Base-by-base conservation (phyloP, 768 basidiomycete genomes). In the Termitomyces sp. region DNA sequence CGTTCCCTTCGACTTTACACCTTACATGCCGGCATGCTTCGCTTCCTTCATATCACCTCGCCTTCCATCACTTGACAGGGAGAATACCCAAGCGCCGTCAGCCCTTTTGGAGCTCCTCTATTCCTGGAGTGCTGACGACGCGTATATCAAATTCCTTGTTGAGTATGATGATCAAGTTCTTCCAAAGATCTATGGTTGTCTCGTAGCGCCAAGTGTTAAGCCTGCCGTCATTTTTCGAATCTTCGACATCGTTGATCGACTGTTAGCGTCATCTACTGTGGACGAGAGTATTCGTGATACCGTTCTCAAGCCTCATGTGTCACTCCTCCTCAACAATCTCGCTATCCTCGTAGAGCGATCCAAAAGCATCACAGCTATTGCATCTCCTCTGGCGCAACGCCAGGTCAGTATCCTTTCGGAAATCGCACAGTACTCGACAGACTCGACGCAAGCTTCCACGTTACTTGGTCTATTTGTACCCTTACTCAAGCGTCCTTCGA, bases 71-170 rank as follows among this genome's bases (percentile, higher is more conserved):
- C 78, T 98, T 28, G 88, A 90, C 61, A 79, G 75, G 46, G 97
- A 98, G 73, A 98, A 96, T 67, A 92, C 90, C 0, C 96, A 98
- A 71, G 83, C 92, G 0, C 95, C 96, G 0, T 96, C 95, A 0
- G 87, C 92, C 0, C 79, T 96, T 18, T 76, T 99, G 46, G 94
- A 97, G 42, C 78, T 98, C 22, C 91, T 97, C 74, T 82, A 86
- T 60, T 76, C 82, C 7, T 96, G 95, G 91, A 84, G 92, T 0
- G 71, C 78, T 16, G 78, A 83, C 18, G 77, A 76, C 2, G 79
- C 85, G 13, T 83, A 87, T 62, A 79, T 82, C n/a, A 70, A 71
- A 9, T 88, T 86, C 70, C 78, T 98, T 32, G 86, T 89, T 49
- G 77, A 84, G 24, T 90, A 86, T 69, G 90, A 98, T 67, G 65